Evolutionary conservation across 2,329 filamentous ascomycete genomes (phyloP), one percentile per base, ranked within the genome.

Genomic region (Microdochium paspali): DNA sequence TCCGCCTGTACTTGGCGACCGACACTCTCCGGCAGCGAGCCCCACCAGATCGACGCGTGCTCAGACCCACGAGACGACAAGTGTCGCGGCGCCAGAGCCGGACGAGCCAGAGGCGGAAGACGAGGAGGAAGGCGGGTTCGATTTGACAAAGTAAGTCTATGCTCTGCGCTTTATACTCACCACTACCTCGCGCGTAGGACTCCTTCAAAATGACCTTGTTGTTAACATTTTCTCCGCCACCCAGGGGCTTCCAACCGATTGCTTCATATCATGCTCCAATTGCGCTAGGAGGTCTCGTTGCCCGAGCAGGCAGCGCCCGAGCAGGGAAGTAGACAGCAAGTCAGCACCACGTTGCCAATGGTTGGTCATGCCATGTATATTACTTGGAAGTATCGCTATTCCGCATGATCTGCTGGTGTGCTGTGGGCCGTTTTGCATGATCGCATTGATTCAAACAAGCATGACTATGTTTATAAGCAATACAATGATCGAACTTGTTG

Each of bases 11-110:
- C 62, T 61, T 1, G 61, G 61, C 2, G 66, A 67, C 46, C 77
- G 77, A 43, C 49, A 47, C 50, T 79, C 76, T 21, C 76, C 76
- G 9, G 65, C 67, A 1, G 71, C 67, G 45, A 80, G 76, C 51
- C 77, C 77, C 4, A 73, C 71, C 9, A 63, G 71, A 25, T 65
- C 67, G 2, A 53, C 51, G 10, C 54, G 57, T 30, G 51, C 50
- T 4, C 54, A 58, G n/a, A 58, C 57, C 2, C 54, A 55, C 44
- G 62, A 61, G 46, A 52, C 54, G 12, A 40, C 10, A 28, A 28
- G 26, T 21, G 18, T 12, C 12, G 18, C 18, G 18, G 35, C 35
- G 15, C 10, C 31, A 9, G 31, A 35, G 6, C 40, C 20, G n/a
- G 40, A 23, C 12, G 20, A 23, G 20, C 24, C 42, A 25, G 24